Percentiles rank a stretch among this genome's conserved stretches.
Conservation (phyloP, 1,284 basidiomycete species). For the Trametes versicolor region DNA sequence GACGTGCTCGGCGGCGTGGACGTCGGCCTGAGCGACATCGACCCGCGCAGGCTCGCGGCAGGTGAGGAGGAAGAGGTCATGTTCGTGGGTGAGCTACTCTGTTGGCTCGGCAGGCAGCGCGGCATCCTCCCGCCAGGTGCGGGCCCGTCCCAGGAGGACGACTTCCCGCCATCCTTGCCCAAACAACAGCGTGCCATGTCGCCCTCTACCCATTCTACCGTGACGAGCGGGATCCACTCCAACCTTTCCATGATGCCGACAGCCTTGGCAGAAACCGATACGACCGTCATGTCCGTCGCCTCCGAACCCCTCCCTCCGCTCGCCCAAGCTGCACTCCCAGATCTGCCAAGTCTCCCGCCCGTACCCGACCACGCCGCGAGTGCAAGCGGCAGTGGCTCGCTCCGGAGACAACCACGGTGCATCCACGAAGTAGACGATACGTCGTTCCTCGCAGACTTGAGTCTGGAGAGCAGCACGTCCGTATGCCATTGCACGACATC, state of each 20-base stretch:
- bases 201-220: slow-evolving; percentile 50
- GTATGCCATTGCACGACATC: slow-evolving; percentile 29
- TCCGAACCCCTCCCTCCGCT: slow-evolving; percentile 39
- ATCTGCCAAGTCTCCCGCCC: slow-evolving; percentile 28
- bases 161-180: slow-evolving; percentile 16
- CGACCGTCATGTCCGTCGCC: slow-evolving; percentile 48
- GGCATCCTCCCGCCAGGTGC: slow-evolving; percentile 48
- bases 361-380: slow-evolving; percentile 5
- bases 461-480: slow-evolving; percentile 16
- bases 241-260: slow-evolving; percentile 45
- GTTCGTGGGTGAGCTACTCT: slow-evolving; percentile 69
- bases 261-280: slow-evolving; percentile 42
- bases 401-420: slow-evolving; percentile 45
- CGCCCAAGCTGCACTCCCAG: slow-evolving; percentile 27
- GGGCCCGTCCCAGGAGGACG: slow-evolving; percentile 21
- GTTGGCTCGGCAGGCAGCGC: slow-evolving; percentile 64
- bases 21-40: slow-evolving; percentile 68
- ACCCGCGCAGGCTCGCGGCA: slow-evolving; percentile 67
- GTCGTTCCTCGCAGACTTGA: slow-evolving; percentile 41
- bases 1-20: slow-evolving; percentile 65
- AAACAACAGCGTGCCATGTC: slow-evolving; percentile 36
- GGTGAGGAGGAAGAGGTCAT: slow-evolving; percentile 72
- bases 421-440: slow-evolving; percentile 63
- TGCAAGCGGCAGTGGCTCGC: slow-evolving; percentile 18
- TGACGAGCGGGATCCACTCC: slow-evolving; percentile 46